Evolutionary conservation across 2,329 filamentous ascomycete species (phyloP), one percentile per base, ranked within the genome.

Genomic region (Teratosphaeria viscida): DNA sequence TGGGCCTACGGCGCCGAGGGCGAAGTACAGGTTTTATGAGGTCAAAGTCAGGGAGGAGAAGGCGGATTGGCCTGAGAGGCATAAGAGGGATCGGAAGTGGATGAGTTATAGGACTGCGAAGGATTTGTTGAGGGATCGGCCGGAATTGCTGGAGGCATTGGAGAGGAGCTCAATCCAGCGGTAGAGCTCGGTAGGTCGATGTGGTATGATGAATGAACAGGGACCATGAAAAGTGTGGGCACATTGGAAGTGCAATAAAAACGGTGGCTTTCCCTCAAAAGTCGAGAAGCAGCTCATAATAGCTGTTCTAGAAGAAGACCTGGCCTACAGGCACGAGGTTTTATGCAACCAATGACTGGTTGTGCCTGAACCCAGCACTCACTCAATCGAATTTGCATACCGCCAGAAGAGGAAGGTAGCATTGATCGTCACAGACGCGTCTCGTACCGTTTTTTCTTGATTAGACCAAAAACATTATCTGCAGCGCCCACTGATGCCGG

Each of bases 31-130:
- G 67, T 94, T 92, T 76, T 94, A 85, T 76, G 89, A 97, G 76
- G 92, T 86, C 63, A 88, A 84, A n/a, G 94, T 99, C 62, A 84
- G 88, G 64, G 86, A 86, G 69, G 90, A 96, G 77, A 88, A 94
- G 74, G 79, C 81, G 16, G 85, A 92, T 60, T 99, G 94, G 94
- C 94, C 94, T 1, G 94, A 99, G 79, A 88, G 83, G 78, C 85
- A 95, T 75, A 97, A 96, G 81, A 84, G 94, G 69, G 87, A 87
- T 73, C 85, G 94, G 62, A 84, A 88, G 73, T 99, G 94, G 94
- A 90, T 96, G 74, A 87, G 85, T 57, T 96, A 90, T 73, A 77
- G 81, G 56, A 85, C 95, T 74, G 94, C 94, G n/a, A 84, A 84
- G 64, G 85, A 89, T 66, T 85, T 86, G 55, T 78, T 99, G 68